Conservation (phyloP, 2,329 filamentous ascomycete genomes). For the Aspergillus sojae region DNA sequence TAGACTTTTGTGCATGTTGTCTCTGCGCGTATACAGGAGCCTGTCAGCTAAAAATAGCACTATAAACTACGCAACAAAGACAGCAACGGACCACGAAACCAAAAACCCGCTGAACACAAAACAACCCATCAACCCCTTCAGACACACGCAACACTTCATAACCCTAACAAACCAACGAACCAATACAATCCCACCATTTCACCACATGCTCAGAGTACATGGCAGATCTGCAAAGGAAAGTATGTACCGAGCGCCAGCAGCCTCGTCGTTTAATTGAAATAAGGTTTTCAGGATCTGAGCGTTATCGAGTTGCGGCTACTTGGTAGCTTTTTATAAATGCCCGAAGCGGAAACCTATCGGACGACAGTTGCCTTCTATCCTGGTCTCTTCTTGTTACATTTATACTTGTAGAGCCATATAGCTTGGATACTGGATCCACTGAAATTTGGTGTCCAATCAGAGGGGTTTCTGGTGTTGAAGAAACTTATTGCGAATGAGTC, state of each 20-base stretch:
- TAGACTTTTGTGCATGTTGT: not conserved
- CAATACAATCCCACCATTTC: not conserved
- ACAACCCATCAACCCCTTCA: too few relatives aligned
- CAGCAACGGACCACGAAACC: too few relatives aligned
- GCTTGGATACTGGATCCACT: not conserved
- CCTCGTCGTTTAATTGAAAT: not conserved
- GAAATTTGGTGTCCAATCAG: not conserved
- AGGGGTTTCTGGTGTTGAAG: not conserved
- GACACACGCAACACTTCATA: too few relatives aligned
- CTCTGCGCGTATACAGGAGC: not conserved
- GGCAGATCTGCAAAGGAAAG: not conserved
- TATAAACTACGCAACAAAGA: too few relatives aligned
- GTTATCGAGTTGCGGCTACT: not conserved
- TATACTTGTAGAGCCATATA: too few relatives aligned
- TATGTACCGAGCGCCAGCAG: not conserved
- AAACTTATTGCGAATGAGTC: not conserved
- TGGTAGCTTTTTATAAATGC: not conserved
- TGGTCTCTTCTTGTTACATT: not conserved
- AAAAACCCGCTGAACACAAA: too few relatives aligned
- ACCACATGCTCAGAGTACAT: not conserved
- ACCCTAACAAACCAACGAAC: not conserved
- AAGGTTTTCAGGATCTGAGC: not conserved
- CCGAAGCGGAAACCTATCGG: not conserved
- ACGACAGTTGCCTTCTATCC: not conserved
- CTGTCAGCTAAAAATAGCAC: too few relatives aligned